A percentile compares a stretch with the other conserved stretches of the same genome.
Conservation (phyloP, 148 eudicot genomes). For the Amaranthus hypochondriacus region DNA sequence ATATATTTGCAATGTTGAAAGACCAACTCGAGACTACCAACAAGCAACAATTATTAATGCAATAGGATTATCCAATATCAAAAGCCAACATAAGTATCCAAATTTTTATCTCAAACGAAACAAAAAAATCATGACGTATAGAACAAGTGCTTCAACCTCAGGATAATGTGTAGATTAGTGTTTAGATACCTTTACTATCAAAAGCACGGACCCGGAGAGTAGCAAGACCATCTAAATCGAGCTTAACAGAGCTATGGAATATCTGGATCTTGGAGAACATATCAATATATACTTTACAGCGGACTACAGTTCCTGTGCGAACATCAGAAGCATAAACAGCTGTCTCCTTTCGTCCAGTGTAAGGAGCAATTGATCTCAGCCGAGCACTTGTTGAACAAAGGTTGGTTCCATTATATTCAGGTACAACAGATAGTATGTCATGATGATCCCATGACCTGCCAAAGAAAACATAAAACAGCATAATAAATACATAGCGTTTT, state of each 20-base stretch:
- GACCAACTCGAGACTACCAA: background rate
- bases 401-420: constrained; percentile 66
- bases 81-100: constrained; percentile 1
- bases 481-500: background rate
- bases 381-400: constrained; percentile 93
- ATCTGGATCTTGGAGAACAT: constrained; percentile 77
- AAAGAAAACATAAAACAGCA: constrained; percentile 17
- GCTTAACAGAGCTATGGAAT: constrained; percentile 84
- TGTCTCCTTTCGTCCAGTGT: constrained; percentile 81
- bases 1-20: background rate
- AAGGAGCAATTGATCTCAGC: constrained; percentile 77
- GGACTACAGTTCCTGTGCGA: constrained; percentile 65
- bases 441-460: constrained; percentile 98
- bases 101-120: background rate
- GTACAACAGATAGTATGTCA: constrained; percentile 68
- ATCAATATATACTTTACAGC: constrained; percentile 88
- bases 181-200: constrained; percentile 70
- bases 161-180: background rate
- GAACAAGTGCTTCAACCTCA: background rate
- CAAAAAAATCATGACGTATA: background rate
- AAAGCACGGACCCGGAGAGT: constrained; percentile 87
- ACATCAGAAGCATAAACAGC: constrained; percentile 90
- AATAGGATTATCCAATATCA: constrained; percentile 1
- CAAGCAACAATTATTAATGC: background rate
- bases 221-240: constrained; percentile 88